Evolutionary conservation across 805 yeast genomes (phyloP), one percentile per base, ranked within the genome.

Genomic region (Ogataea henricii): DNA sequence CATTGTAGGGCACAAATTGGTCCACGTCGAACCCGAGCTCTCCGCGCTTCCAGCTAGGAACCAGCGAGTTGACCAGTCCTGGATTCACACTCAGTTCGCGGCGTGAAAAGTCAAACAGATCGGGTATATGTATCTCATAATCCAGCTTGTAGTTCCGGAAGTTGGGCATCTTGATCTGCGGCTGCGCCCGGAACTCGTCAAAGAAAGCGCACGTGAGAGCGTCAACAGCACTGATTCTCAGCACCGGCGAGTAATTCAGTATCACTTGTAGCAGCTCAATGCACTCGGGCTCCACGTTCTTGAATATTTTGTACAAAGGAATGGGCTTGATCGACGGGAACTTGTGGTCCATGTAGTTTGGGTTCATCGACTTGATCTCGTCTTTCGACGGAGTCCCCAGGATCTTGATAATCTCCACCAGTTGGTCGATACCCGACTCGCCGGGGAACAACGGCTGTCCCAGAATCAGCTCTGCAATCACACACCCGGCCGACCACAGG

Each of bases 361-460:
- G 96, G 69, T 92, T 92, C 99, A 92, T 94, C 52, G 90, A 80
- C 64, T 83, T 80, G 57, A 92, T 92, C 68, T 92, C 96, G 40
- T 90, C 96, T 48, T 87, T 82, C 14, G 95, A 77, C 6, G 99
- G 99, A 1, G 99, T 92, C 13, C 99, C 99, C 63, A 94, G 76
- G 21, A 92, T 88, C 70, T 94, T 94, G 66, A 92, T 92, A 58
- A 92, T 92, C 68, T 92, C 99, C 16, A 92, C 98, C 60, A 92
- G 78, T 69, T 94, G 99, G 67, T 94, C 99, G 49, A 94, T 92
- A 32, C 99, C 98, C 51, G 91, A 84, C 66, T 94, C 98, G 38
- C 99, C 99, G 10, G 99, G 99, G 71, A 94, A 94, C 55, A 94
- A 73, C 12, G 99, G 99, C 66, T 90, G 97, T 14, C 99, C 98